A percentile compares a stretch with the other conserved stretches of the same genome.
Conservation (phyloP, 1,284 basidiomycete genomes). For the Bjerkandera adusta region DNA sequence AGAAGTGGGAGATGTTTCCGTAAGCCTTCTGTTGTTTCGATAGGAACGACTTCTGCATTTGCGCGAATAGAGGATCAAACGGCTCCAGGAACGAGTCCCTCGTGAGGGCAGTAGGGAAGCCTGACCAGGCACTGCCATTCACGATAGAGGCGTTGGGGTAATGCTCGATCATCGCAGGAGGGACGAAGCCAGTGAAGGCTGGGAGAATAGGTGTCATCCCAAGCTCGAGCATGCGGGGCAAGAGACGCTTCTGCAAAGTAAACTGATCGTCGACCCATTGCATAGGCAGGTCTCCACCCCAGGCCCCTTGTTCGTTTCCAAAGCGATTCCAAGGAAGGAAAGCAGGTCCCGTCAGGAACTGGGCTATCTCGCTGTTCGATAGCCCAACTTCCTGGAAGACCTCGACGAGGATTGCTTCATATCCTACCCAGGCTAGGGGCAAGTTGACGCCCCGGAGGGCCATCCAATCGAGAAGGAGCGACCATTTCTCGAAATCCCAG, state of each 20-base stretch:
- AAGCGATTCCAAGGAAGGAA: constrained; percentile 45
- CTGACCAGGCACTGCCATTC: constrained; percentile 35
- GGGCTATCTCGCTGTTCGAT: constrained; percentile 32
- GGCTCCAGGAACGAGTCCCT: constrained; percentile 42
- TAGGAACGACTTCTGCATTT: constrained; percentile 40
- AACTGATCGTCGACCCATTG: constrained; percentile 41
- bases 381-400: constrained; percentile 39
- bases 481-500: constrained; percentile 41
- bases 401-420: constrained; percentile 37
- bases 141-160: constrained; percentile 39
- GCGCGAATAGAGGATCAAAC: constrained; percentile 37
- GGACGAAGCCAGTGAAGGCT: constrained; percentile 44
- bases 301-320: constrained; percentile 42
- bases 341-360: constrained; percentile 40
- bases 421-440: constrained; percentile 42
- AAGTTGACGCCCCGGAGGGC: constrained; percentile 43
- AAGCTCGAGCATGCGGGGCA: constrained; percentile 41
- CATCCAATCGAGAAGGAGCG: constrained; percentile 44
- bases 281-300: constrained; percentile 34
- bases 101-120: constrained; percentile 33
- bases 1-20: constrained; percentile 40
- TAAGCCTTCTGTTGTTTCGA: constrained; percentile 38
- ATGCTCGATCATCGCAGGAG: constrained; percentile 29
- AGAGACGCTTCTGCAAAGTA: constrained; percentile 35
- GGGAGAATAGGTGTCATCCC: constrained; percentile 46